These are phyloP conservation scores for Ascochyta lentis DNA, from an alignment of 2,329 filamentous ascomycete species.

Conservation along the genomic window DNA sequence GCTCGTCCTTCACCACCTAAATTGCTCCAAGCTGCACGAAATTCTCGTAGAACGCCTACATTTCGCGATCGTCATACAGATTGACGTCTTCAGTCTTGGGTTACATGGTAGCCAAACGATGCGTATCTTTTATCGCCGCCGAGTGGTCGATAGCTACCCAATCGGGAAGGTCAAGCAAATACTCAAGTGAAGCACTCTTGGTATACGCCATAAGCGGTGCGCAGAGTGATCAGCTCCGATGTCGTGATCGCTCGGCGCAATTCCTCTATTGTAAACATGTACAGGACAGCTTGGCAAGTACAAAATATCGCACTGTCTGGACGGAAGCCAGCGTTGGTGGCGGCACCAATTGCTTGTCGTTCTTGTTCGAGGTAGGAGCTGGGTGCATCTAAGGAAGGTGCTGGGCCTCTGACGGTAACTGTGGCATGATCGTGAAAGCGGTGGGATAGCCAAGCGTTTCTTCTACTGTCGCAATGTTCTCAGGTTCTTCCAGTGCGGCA, in stretches of 20 bases:
- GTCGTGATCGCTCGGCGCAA: slow-evolving; percentile 37
- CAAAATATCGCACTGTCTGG: slow-evolving; percentile 5
- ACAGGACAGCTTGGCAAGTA: slow-evolving; percentile 19
- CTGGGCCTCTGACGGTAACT: neutral
- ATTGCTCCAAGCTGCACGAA: neutral
- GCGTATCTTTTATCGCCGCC: slow-evolving; percentile 13
- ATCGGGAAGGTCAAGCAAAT: slow-evolving; percentile 39
- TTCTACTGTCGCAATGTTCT: neutral
- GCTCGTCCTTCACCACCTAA: slow-evolving; percentile 5
- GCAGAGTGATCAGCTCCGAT: slow-evolving; percentile 22
- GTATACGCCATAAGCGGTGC: slow-evolving; percentile 24
- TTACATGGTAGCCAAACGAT: slow-evolving; percentile 27
- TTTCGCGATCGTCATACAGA: slow-evolving; percentile 36
- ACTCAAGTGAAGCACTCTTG: slow-evolving; percentile 26
- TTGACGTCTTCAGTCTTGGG: slow-evolving; percentile 36
- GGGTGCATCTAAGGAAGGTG: slow-evolving; percentile 6
- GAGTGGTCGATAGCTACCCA: slow-evolving; percentile 20
- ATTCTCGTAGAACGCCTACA: slow-evolving; percentile 8
- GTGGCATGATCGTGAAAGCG: neutral
- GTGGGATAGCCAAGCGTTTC: neutral
- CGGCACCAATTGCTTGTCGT: slow-evolving; percentile 8
- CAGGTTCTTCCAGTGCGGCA: neutral
- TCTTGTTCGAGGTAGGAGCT: slow-evolving; percentile 1
- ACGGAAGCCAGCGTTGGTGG: slow-evolving; percentile 5
- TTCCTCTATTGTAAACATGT: slow-evolving; percentile 19